Evolutionary conservation across 2,329 filamentous ascomycete genomes (phyloP), one percentile per base, ranked within the genome.

Genomic region (Nemania diffusa): DNA sequence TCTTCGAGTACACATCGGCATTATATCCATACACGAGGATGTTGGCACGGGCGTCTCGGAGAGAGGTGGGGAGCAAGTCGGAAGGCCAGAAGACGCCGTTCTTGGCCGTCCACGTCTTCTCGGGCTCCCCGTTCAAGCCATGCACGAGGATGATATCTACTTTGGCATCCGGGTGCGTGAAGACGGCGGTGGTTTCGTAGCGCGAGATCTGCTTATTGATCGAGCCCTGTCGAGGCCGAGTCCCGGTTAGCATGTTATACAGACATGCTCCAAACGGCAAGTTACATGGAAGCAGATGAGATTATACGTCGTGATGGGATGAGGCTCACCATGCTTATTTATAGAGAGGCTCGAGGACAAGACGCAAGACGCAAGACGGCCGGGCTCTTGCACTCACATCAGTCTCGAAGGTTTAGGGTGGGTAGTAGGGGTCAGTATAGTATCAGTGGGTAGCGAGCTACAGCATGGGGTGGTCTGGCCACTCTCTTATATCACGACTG

Each of bases 21-120:
- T 93, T 92, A 76, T 93, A 93, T 26, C 91, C 91, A 74, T 92
- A 93, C 0, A 90, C 89, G 61, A 93, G 79, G 22, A 93, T 81
- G 58, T 92, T 88, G 59, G 89, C 89, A 26, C 85, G 85, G 11
- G 83, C 82, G 9, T 83, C 80, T 60, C 83, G 84, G 17, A 93
- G 80, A 1, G 89, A 84, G 0, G 79, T 76, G 0, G 91, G 90
- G 1, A 93, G 83, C 15, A 93, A 83, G 68, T 92, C 88, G 13
- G 83, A 79, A 0, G 91, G 91, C 91, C 91, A 93, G 78, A 90
- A 92, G 32, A 87, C 82, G 44, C 84, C 84, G 68, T 87, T 84
- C 69, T 79, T 79, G 20, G 84, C 79, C 2, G 82, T 85, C 86
- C 91, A 93, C 52, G 90, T 91, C 69, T 84, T 84, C 55, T 87